These are phyloP conservation scores for Lachnellula arida DNA, from an alignment of 2,329 filamentous ascomycete species.

Conservation along the genomic window DNA sequence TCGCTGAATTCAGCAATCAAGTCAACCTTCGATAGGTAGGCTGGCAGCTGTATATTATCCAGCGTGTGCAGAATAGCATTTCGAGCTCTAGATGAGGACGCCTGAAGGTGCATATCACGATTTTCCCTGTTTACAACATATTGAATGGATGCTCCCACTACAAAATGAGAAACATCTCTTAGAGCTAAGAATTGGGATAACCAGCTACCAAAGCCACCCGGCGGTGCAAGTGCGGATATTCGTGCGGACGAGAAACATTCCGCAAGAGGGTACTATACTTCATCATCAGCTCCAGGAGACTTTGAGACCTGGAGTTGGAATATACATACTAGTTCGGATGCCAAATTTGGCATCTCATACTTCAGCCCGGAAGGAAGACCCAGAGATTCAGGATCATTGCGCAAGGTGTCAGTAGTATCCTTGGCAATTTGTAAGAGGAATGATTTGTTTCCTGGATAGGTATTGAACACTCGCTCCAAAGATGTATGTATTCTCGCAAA, in stretches of 20 bases:
- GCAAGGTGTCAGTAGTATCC: conserved; percentile 34
- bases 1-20: conserved; percentile 35
- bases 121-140: conserved; percentile 34
- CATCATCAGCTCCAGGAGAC: not conserved
- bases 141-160: conserved; percentile 38
- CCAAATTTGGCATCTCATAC: conserved; percentile 35
- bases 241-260: conserved; percentile 34
- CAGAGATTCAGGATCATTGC: conserved; percentile 34
- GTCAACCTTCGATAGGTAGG: conserved; percentile 33
- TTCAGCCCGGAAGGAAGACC: conserved; percentile 32
- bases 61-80: conserved; percentile 36
- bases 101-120: conserved; percentile 32
- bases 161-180: conserved; percentile 36
- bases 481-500: conserved; percentile 36
- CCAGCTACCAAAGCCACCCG: conserved; percentile 33
- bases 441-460: conserved; percentile 36
- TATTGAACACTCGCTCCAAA: conserved; percentile 37
- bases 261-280: conserved; percentile 34
- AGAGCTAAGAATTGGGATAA: conserved; percentile 37
- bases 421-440: conserved; percentile 37
- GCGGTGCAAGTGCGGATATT: conserved; percentile 33
- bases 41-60: conserved; percentile 34
- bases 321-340: conserved; percentile 34
- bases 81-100: conserved; percentile 33
- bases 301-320: too few relatives aligned